phyloP scores from a whole-genome alignment of 208 protist species.

The Trypanosoma melophagium region DNA sequence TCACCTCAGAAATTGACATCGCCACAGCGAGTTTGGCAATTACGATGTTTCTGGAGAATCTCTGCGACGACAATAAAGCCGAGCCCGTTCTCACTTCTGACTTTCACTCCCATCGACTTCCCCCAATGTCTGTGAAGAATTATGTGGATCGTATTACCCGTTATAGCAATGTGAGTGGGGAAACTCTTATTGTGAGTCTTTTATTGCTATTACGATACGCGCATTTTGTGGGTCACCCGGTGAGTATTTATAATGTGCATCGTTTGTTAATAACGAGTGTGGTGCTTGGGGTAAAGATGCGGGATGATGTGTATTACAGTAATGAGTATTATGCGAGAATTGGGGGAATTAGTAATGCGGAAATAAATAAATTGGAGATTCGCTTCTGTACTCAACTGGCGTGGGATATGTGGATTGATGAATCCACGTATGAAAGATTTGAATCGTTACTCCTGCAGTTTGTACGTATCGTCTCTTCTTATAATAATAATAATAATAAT shows the following conservation, averaged over 20 bases:
- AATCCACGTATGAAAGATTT: slow-evolving; percentile 54
- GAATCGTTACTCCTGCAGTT: slow-evolving; percentile 35
- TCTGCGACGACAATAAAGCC: slow-evolving; percentile 57
- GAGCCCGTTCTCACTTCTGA: slow-evolving; percentile 61
- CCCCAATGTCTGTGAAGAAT: slow-evolving; percentile 68
- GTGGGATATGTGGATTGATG: slow-evolving; percentile 76
- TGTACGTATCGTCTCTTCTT: background rate
- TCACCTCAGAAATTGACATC: background rate
- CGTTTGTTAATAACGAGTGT: slow-evolving; percentile 89
- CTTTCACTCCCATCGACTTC: slow-evolving; percentile 79
- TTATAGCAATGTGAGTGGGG: slow-evolving; percentile 76
- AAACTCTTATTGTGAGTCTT: slow-evolving; percentile 88
- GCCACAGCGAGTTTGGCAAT: slow-evolving; percentile 34
- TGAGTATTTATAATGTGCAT: slow-evolving; percentile 92
- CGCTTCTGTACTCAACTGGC: slow-evolving; percentile 75
- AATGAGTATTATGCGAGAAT: slow-evolving; percentile 93
- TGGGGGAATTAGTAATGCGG: slow-evolving; percentile 77
- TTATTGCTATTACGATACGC: slow-evolving; percentile 89
- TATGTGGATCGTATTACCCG: slow-evolving; percentile 87
- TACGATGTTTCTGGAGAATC: slow-evolving; percentile 54
- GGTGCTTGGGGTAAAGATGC: slow-evolving; percentile 92
- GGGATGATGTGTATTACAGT: slow-evolving; percentile 92
- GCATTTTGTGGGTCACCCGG: slow-evolving; percentile 59
- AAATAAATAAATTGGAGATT: slow-evolving; percentile 93
- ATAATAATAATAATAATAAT: slow-evolving; percentile 4